phyloP scores from a whole-genome alignment of 2,329 filamentous ascomycete genomes.

The Fusarium nematophilum region DNA sequence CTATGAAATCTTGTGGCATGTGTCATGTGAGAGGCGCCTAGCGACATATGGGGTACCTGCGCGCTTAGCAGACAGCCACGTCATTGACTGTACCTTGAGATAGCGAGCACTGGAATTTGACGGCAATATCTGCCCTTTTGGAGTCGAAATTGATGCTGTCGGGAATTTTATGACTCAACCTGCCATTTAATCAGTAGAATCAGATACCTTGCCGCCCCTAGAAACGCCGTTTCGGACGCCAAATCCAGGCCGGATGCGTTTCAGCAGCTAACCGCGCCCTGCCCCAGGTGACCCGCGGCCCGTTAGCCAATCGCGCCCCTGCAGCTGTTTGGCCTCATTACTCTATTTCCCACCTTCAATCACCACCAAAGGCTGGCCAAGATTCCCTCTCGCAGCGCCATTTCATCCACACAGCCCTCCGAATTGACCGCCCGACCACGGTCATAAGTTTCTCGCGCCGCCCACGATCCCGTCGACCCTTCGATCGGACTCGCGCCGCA shows the following conservation, averaged over 20 bases:
- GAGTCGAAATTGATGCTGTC: no score
- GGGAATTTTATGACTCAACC: no score
- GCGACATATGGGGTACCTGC: conserved; percentile 22
- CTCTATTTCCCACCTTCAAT: conserved; percentile 42
- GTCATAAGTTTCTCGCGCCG: conserved; percentile 17
- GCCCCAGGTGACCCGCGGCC: conserved; percentile 29
- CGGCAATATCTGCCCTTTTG: neutral
- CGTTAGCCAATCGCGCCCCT: conserved; percentile 38
- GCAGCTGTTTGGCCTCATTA: conserved; percentile 37
- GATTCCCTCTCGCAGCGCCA: conserved; percentile 32
- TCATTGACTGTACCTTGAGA: conserved; percentile 23
- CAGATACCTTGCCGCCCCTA: neutral
- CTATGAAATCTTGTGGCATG: conserved; percentile 19
- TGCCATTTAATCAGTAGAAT: no score
- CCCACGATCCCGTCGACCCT: conserved; percentile 21
- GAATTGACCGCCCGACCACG: conserved; percentile 37
- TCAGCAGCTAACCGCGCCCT: conserved; percentile 38
- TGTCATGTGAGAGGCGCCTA: conserved; percentile 38
- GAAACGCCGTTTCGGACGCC: conserved; percentile 6
- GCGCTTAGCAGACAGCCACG: conserved; percentile 31
- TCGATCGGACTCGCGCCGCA: conserved; percentile 27
- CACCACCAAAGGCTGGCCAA: conserved; percentile 34
- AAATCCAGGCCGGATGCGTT: conserved; percentile 13
- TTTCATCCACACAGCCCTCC: conserved; percentile 32
- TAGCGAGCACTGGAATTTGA: neutral